Evolutionary conservation across 805 yeast genomes (phyloP), one percentile per base, ranked within the genome.

Genomic region (Metschnikowia santaceciliae): DNA sequence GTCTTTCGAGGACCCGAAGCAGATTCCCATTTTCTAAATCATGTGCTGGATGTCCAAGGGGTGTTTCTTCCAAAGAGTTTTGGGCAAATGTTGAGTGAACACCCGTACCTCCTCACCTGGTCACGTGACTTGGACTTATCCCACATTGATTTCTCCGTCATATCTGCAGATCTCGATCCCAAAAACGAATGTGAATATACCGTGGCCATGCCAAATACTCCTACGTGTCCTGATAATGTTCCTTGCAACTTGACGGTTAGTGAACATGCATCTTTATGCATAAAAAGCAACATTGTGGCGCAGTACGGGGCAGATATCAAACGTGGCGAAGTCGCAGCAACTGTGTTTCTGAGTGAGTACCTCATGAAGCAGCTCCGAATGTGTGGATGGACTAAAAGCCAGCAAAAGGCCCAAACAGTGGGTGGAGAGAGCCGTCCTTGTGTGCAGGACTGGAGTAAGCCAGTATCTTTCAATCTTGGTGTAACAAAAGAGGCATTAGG

Each of bases 71-170:
- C 58, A 14, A 46, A 26, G n/a, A 4, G 17, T 17, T 47, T 46
- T 2, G 46, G 39, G 13, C 36, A 13, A 22, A 15, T 45, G 13
- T 45, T 54, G 10, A 23, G 34, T 2, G 30, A 40, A 1, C 15
- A 50, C 22, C 54, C 58, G 14, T 38, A 37, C 43, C 49, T 54
- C 44, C 52, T 54, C 13, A n/a, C 34, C 4, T 26, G 32, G 34
- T 42, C 52, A 33, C 41, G 41, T 32, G 40, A 48, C 13, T 17
- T 50, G n/a, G 54, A 49, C 34, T 48, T 54, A 4, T 40, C 47
- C 6, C 39, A n/a, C 6, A 23, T 53, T 6, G 42, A 23, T 15
- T 44, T 49, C 17, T 32, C 43, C 19, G 39, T 48, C 7, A 17
- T 53, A 19, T 49, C 51, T 5, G 38, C 47, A 4, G 39, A 34